Conservation (phyloP, 2,329 filamentous ascomycete genomes). For the Penicillium nordicum region DNA sequence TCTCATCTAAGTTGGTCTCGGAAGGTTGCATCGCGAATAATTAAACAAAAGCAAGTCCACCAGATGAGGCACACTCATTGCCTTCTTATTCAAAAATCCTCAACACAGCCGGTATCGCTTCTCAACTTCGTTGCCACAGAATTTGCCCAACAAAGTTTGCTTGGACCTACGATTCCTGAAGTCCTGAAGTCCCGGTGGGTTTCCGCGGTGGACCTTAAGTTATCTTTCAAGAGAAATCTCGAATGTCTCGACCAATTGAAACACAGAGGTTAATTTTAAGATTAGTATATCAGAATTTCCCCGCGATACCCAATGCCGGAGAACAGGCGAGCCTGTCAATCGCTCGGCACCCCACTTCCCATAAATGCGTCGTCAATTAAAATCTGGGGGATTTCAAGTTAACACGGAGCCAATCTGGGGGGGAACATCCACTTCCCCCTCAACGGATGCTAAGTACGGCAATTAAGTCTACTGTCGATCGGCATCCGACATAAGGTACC, state of each 20-base stretch:
- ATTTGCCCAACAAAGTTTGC: neutral
- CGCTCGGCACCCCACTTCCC: constrained; percentile 7
- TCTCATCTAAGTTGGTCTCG: constrained; percentile 2
- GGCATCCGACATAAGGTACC: too few species aligned
- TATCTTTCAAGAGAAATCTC: neutral
- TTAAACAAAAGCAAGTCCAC: neutral
- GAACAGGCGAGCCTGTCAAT: neutral
- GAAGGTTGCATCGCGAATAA: neutral
- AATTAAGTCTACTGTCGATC: neutral
- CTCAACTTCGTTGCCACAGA: neutral
- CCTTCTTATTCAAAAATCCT: neutral
- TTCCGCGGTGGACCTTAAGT: constrained; percentile 12
- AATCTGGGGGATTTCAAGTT: neutral
- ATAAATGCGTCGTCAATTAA: neutral
- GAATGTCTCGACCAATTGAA: neutral
- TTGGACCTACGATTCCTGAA: constrained; percentile 11
- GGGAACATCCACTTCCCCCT: too few species aligned
- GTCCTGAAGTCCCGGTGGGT: neutral
- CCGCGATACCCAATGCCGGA: neutral
- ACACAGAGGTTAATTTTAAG: neutral
- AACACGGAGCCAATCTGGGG: neutral
- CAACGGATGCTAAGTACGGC: constrained; percentile 5
- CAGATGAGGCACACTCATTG: neutral
- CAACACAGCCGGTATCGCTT: neutral
- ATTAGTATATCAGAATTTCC: neutral